Base-by-base conservation (phyloP, 257 asterid genomes). In the Pogostemon cablin region DNA sequence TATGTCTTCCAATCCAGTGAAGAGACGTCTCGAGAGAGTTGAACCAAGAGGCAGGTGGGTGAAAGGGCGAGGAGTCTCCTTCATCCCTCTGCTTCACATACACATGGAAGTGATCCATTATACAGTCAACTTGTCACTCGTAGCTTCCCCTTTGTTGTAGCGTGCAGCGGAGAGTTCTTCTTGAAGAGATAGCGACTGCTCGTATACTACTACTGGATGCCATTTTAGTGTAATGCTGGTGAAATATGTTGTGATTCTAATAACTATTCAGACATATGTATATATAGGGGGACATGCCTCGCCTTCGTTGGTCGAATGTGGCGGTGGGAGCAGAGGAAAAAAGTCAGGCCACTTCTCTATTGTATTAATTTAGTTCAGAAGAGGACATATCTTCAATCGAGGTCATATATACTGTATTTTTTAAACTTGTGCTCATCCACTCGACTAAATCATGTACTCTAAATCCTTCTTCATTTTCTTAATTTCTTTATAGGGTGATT, bases 1-100 rank as follows among this genome's bases (percentile, higher is more conserved):
- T 53, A 66, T 88, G 83, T 0, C 88, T 84, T 1, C 77, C 85
- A 60, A 83, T 71, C 91, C 88, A 86, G 3, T 65, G 55, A 34
- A 77, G 75, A 1, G 91, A 84, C 9, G 71, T 62, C 68, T 79
- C 87, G 3, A 86, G 77, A 3, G 88, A 48, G n/a, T 79, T 71
- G 62, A 85, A 83, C 80, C 87, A 83, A 3, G 71, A 47, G 6
- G 87, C 32, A 25, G 32, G 32, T 25, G 86, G 2, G 82, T 81
- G 5, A 83, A 81, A 80, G 0, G 81, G 75, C 0, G 83, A 73
- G 3, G 59, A 73, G 32, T 83, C 72, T 1, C 4, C 12, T 8
- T 32, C 43, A 67, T 2, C 48, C 50, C 84, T 71, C 3, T 68
- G 62, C 4, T 62, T 67, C 1, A 50, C 5, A 49, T 80, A 82